These are phyloP conservation scores for Trichophyton rubrum DNA, from an alignment of 2,329 filamentous ascomycete species.

Conservation along the genomic window DNA sequence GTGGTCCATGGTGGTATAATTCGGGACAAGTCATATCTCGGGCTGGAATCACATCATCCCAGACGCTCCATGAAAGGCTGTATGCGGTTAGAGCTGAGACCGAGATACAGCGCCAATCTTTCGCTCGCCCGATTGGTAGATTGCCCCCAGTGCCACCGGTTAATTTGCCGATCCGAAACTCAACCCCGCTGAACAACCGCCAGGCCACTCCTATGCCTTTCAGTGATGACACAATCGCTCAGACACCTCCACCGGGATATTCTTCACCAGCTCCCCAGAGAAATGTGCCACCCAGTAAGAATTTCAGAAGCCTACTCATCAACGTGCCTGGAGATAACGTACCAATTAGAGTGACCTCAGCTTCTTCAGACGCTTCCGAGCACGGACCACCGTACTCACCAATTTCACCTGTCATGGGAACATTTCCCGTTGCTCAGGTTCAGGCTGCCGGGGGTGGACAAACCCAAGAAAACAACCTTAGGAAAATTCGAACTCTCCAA, in stretches of 20 bases:
- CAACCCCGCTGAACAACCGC: not conserved
- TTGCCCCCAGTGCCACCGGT: not conserved
- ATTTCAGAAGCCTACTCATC: not conserved
- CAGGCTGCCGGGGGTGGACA: not conserved
- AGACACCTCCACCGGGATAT: not conserved
- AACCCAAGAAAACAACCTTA: not conserved
- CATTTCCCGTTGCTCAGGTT: not conserved
- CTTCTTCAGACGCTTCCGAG: not conserved
- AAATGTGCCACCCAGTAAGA: not conserved
- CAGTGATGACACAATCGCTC: not conserved
- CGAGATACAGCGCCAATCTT: constrained; percentile 1
- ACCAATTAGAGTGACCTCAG: not conserved
- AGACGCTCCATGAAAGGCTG: constrained; percentile 10
- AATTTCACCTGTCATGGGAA: constrained; percentile 1
- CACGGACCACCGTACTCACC: constrained; percentile 7
- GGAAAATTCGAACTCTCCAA: not conserved
- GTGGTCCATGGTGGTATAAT: constrained; percentile 13
- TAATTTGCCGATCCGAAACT: not conserved
- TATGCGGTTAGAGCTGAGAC: constrained; percentile 12
- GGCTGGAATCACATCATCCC: constrained; percentile 8
- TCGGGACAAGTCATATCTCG: not conserved
- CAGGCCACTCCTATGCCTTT: not conserved
- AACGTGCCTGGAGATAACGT: not conserved
- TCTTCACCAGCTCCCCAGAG: not conserved
- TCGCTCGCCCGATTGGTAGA: not conserved